phyloP scores from a whole-genome alignment of 495 filamentous ascomycete genomes.

The Penicillium steckii region DNA sequence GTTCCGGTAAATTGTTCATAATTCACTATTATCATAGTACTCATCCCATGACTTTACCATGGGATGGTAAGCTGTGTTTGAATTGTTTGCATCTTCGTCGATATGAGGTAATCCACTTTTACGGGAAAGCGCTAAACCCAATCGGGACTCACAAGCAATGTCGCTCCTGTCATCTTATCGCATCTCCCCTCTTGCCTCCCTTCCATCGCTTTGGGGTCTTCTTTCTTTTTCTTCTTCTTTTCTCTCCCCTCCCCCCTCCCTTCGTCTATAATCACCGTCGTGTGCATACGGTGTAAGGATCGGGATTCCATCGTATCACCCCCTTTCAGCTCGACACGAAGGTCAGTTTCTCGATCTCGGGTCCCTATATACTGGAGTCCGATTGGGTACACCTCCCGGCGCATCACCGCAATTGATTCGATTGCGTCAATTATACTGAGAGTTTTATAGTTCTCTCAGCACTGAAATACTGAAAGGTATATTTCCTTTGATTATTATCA shows the following conservation, averaged over 20 bases:
- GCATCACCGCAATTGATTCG: neutral
- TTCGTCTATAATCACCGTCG: neutral
- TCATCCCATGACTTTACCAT: too few relatives aligned
- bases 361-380: neutral
- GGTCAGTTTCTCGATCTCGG: too few relatives aligned
- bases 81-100: too few relatives aligned
- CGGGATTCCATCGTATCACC: too few relatives aligned
- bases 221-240: neutral
- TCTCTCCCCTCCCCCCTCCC: neutral
- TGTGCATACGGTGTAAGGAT: too few relatives aligned
- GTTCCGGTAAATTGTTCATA: too few relatives aligned
- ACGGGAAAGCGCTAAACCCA: slow-evolving; percentile 9
- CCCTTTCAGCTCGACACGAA: too few relatives aligned
- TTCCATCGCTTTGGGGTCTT: neutral
- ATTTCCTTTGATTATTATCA: neutral
- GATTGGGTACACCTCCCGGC: neutral
- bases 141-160: slow-evolving; percentile 13
- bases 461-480: too few relatives aligned
- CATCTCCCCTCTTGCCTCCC: slow-evolving; percentile 13
- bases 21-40: too few relatives aligned
- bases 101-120: neutral
- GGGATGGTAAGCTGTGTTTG: too few relatives aligned
- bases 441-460: too few relatives aligned
- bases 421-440: neutral
- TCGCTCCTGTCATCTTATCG: slow-evolving; percentile 22